Evolutionary conservation across 2,329 filamentous ascomycete genomes (phyloP), one percentile per base, ranked within the genome.

Genomic region (Epicoccum sorghinum): DNA sequence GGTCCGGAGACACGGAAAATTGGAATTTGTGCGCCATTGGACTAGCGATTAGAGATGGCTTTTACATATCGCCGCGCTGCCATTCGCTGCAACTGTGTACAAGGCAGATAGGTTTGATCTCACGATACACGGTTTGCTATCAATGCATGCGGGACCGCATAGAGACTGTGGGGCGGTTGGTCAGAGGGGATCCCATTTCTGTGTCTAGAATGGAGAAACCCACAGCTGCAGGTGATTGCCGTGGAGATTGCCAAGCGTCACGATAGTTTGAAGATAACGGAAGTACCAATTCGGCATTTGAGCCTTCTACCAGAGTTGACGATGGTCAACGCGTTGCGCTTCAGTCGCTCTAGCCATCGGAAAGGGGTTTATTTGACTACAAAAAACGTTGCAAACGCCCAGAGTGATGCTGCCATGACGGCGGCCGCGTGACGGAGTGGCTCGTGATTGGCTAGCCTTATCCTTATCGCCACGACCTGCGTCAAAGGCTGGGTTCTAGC

Each of bases 391-490:
- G 58, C 40, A 43, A 56, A 54, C 45, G 32, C 22, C 57, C 45
- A 53, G 51, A 49, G 60, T 66, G 60, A 62, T 61, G 55, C 54
- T 47, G 53, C 55, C 32, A 66, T 69, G 68, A 69, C 64, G 61
- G 61, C 61, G 52, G 60, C 57, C 60, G 60, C 58, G 59, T 59
- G 29, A 23, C 57, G 59, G 51, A 48, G 38, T 56, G 22, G 39
- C 18, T 53, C 46, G 52, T 59, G 52, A 69, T 62, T 69, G 67
- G 67, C 54, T 42, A 47, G 46, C 44, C 43, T 55, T 60, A 61
- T 63, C 67, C 57, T 61, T 67, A 64, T 66, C 63, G 66, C 67
- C 64, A 61, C 60, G 37, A 54, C 48, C 42, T 44, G 53, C 56
- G 54, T 64, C 58, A 59, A 29, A 49, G 47, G 47, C 55, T 47